Conservation (phyloP, 441 rosid species). For the Syzygium malaccense region DNA sequence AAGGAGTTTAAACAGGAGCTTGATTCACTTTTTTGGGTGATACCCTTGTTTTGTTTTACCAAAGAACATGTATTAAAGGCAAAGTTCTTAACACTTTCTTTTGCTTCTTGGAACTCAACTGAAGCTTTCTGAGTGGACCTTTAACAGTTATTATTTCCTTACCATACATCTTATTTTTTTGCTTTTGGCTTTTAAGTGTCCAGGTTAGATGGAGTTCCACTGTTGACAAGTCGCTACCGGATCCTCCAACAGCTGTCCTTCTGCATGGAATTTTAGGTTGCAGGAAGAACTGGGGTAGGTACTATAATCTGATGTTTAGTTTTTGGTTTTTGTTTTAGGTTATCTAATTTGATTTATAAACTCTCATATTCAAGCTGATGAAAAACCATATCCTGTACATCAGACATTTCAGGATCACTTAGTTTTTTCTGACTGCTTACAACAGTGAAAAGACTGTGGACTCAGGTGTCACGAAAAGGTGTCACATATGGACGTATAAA, state of each 20-base stretch:
- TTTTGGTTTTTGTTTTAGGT: neutral
- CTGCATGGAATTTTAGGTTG: conserved; percentile 91
- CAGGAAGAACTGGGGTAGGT: conserved; percentile 90
- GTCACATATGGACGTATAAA: neutral
- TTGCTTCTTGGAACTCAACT: neutral
- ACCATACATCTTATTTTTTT: neutral
- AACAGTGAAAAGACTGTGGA: neutral
- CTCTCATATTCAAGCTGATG: neutral
- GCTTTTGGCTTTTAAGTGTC: neutral
- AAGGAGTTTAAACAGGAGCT: neutral
- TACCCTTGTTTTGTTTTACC: neutral
- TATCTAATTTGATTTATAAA: neutral
- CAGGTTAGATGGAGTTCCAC: conserved; percentile 85
- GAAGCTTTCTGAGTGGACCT: neutral
- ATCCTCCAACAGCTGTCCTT: conserved; percentile 93
- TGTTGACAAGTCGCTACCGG: conserved; percentile 60
- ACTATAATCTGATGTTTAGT: neutral
- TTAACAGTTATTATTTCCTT: neutral
- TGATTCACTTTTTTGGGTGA: neutral
- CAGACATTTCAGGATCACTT: neutral
- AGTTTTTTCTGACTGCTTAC: neutral
- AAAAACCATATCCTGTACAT: neutral
- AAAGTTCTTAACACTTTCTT: neutral
- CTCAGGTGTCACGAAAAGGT: neutral
- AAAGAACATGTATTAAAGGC: neutral